Base-by-base conservation (phyloP, 352 stramenopile species). In the Phytophthora cryptogea region DNA sequence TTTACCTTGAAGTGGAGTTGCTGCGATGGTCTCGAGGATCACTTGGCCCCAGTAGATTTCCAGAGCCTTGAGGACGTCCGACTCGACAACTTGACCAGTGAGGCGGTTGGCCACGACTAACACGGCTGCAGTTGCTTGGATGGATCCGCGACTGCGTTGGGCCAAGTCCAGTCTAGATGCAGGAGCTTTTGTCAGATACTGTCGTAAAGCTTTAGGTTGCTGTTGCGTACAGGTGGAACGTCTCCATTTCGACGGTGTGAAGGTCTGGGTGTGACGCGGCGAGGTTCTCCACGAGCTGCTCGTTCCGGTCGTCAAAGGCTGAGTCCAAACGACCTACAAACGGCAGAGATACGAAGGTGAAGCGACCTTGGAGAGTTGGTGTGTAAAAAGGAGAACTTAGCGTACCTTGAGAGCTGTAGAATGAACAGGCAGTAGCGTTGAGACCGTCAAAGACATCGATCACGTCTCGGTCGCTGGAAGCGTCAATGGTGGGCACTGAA, bases 381-480 rank as follows among this genome's bases (percentile, higher is more conserved):
- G 10, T n/a, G 10, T 6, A 23, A 30, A 20, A 17, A 36, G 2
- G 11, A 42, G 13, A 56, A 11, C 5, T 10, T n/a, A 27, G 17
- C 30, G 27, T 20, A 80, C 78, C 82, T 81, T 92, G 82, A 2
- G 76, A 86, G 44, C 74, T 82, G 68, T 92, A 92, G 62, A 90
- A 92, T 16, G 71, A 85, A 58, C 83, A 86, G 14, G 70, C 65
- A 1, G 78, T 85, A 31, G 70, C 82, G 51, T 89, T 89, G 31
- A 88, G 61, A 11, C 82, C 81, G 20, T 75, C 52, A 16, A 65
- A 74, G 17, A 83, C 65, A 9, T 23, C 44, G 16, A 79, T 23
- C 28, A 32, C 23, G 7, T 74, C 52, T 7, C 54, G 33, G 9
- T 71, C 59, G 16, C 27, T 40, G 11, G 53, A 74, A 32, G 35